Evolutionary conservation across 768 basidiomycete species (phyloP).

Genomic region (Trametes sanguinea): DNA sequence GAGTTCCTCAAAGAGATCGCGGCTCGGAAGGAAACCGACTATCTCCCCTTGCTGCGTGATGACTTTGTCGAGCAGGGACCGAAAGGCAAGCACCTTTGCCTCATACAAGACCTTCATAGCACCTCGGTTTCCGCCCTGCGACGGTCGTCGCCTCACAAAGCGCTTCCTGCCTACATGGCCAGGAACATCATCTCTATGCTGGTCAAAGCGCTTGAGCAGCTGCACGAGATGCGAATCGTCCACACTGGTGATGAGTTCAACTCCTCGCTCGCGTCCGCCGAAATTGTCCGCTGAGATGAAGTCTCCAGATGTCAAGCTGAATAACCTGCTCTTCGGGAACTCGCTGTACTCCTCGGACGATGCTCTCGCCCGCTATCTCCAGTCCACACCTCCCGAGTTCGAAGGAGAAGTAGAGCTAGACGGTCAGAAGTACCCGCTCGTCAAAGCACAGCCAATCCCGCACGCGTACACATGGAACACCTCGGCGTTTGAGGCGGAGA

Average conservation of each 20-base stretch:
- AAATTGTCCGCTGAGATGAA: too few relatives aligned
- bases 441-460: conserved; percentile 25
- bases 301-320: conserved; percentile 29
- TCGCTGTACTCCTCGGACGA: too few relatives aligned
- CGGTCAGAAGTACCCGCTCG: conserved; percentile 9
- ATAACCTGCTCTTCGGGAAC: conserved; percentile 29
- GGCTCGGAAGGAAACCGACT: conserved; percentile 4
- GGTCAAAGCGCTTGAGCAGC: conserved; percentile 17
- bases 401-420: conserved; percentile 15
- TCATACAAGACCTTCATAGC: conserved; percentile 25
- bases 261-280: too few relatives aligned
- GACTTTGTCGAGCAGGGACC: conserved; percentile 21
- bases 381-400: neutral
- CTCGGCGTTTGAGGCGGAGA: conserved; percentile 20
- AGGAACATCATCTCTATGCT: conserved; percentile 24
- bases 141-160: conserved; percentile 23
- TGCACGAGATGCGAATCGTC: conserved; percentile 26
- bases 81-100: conserved; percentile 27
- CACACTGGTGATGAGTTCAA: conserved; percentile 23
- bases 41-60: conserved; percentile 26
- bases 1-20: conserved; percentile 26
- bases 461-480: conserved; percentile 21
- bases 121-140: conserved; percentile 27
- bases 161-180: conserved; percentile 22
- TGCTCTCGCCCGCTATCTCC: too few relatives aligned